Base-by-base conservation (phyloP, 176 grass and related monocot species). In the Secale cereale region DNA sequence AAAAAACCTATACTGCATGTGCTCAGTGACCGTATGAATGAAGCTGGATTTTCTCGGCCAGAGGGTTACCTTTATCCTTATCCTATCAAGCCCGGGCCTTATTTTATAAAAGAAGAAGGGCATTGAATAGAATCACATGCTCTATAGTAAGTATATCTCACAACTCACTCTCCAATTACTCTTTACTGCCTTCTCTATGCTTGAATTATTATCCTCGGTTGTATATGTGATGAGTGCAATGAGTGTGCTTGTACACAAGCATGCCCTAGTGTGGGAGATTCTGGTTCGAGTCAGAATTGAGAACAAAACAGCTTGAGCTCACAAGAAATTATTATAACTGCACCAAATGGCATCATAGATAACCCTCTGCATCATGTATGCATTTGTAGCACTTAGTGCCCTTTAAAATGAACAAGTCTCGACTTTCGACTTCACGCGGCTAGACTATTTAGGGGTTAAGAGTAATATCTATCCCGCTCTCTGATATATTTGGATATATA, bases 1-100 rank as follows among this genome's bases (percentile, higher is more conserved):
- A 95, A 95, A 78, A 95, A 95, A 79, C 72, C 93, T 78, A 89
- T 95, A 85, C 57, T 92, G 15, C 93, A 95, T 87, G 93, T 92
- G 14, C 83, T 95, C 41, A 92, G 93, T 72, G 87, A 95, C 37
- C 93, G 93, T 81, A 87, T 95, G 86, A 95, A 95, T 59, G 90
- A 95, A 85, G 93, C 88, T 77, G 93, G 93, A 56, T 95, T 95
- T 76, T 90, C 82, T 83, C 90, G 90, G 13, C 65, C 93, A 6
- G 93, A 92, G 29, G 93, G 88, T 59, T 92, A 95, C 56, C 91
- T 92, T 80, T 91, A 95, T 79, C 80, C 77, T 64, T 92, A 95
- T 78, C 90, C 90, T 66, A 90, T 90, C 62, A 95, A 90, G 78
- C 90, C 90, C 12, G 93, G 90, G 40, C 93, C 93, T 26, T 80